phyloP scores from a whole-genome alignment of 2,329 filamentous ascomycete genomes.

The Graphiopsis chlorocephala region DNA sequence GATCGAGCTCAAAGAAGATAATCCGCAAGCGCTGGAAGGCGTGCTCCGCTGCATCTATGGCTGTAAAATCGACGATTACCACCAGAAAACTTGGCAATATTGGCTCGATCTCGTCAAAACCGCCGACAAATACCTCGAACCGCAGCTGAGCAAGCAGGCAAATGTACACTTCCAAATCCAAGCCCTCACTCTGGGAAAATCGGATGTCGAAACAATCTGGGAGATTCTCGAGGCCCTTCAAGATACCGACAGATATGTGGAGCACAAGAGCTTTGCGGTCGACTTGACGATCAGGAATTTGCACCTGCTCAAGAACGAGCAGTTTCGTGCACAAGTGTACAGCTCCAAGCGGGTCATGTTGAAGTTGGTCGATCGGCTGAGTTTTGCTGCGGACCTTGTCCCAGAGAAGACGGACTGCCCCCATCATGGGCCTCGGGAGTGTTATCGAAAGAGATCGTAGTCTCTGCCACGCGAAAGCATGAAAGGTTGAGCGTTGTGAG shows the following conservation, averaged over 20 bases:
- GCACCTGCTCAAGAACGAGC: not conserved
- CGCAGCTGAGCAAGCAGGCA: not conserved
- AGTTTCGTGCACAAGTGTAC: not conserved
- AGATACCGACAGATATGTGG: not conserved
- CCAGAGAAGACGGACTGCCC: not conserved
- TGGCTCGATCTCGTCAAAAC: not conserved
- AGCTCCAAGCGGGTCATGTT: not conserved
- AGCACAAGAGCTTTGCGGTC: not conserved
- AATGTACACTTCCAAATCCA: not conserved
- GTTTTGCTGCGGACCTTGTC: not conserved
- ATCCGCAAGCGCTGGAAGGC: not conserved
- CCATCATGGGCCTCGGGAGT: not conserved
- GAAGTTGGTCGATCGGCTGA: not conserved
- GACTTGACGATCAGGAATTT: not conserved
- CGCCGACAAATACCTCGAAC: slow-evolving; percentile 1
- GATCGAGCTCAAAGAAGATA: slow-evolving; percentile 3
- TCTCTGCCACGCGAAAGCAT: too few relatives aligned
- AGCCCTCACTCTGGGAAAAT: not conserved
- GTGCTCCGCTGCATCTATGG: not conserved
- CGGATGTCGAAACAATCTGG: not conserved
- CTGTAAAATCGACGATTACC: not conserved
- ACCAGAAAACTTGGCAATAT: not conserved
- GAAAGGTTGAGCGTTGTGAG: too few relatives aligned
- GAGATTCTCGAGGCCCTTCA: not conserved
- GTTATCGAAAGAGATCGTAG: too few relatives aligned